Evolutionary conservation across 2,329 filamentous ascomycete species (phyloP).

Genomic region (Aureobasidium melanogenum): DNA sequence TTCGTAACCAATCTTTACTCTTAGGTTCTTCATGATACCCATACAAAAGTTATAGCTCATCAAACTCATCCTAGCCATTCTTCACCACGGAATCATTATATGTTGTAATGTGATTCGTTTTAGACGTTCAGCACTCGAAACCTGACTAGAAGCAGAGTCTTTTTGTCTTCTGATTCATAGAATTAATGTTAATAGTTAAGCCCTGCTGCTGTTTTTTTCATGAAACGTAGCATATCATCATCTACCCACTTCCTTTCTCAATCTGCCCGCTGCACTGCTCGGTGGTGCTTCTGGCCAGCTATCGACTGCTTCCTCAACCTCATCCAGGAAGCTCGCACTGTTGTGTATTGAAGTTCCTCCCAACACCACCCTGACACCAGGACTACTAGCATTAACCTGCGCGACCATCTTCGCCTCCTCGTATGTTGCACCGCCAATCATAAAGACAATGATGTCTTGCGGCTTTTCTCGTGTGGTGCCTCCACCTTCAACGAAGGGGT

Average conservation of each 20-base stretch:
- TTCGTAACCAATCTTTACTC: too few relatives aligned
- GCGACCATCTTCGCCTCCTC: conserved; percentile 95
- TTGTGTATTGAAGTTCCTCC: conserved; percentile 87
- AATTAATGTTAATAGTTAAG: background rate
- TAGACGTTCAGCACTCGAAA: background rate
- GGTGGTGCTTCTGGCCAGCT: conserved; percentile 68
- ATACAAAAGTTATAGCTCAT: background rate
- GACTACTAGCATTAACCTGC: conserved; percentile 84
- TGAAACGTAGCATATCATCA: background rate
- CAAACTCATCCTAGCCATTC: background rate
- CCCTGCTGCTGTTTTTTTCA: background rate
- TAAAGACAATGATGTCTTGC: conserved; percentile 92
- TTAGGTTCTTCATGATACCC: too few relatives aligned
- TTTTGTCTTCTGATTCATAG: background rate
- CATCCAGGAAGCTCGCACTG: conserved; percentile 76
- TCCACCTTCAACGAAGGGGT: conserved; percentile 86
- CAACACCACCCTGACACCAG: conserved; percentile 79
- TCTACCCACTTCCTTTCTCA: conserved; percentile 53
- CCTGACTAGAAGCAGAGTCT: background rate
- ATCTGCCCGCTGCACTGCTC: conserved; percentile 51
- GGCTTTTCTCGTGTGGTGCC: conserved; percentile 87
- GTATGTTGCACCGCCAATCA: conserved; percentile 87
- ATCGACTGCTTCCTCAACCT: conserved; percentile 80
- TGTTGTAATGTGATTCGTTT: background rate
- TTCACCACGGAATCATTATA: background rate